Evolutionary conservation across 2,329 filamentous ascomycete genomes (phyloP), one percentile per base, ranked within the genome.

Genomic region (Westerdykella ornata): DNA sequence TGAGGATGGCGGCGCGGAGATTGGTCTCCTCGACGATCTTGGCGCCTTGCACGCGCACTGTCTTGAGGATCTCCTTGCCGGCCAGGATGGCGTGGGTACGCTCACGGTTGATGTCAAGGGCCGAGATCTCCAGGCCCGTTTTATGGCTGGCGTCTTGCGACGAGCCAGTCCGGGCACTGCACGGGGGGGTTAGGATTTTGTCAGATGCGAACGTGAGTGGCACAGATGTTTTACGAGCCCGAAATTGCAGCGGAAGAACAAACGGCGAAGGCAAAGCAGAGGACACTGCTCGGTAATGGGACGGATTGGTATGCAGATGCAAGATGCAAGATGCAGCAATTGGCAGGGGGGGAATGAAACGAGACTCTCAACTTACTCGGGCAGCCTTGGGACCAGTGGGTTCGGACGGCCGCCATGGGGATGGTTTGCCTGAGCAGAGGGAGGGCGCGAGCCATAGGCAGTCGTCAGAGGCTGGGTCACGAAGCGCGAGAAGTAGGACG

Each of bases 41-140:
- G 45, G 73, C 70, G 42, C 76, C 73, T 34, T 75, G 69, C 40
- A 82, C 73, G 38, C 72, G 73, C 47, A 83, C 73, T 2, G 79
- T 82, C 62, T 81, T 81, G 53, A 83, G 72, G 42, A 83, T 81
- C 51, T 82, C 78, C 48, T 77, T 77, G 39, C 80, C 80, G 32
- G 77, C 80, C 49, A 83, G 72, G 41, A 83, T 71, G 39, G 78
- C 80, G 68, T 81, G 79, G 44, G 77, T 81, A 43, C 74, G 71
- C 42, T 74, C 70, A 31, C 78, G 76, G 46, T 81, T 82, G 62
- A 81, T 76, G 60, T 82, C 78, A 39, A 83, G 68, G 29, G 80
- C 76, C 33, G 75, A 67, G 53, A 83, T 81, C 47, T 78, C 74
- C 39, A 82, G 73, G 35, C 78, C 78, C n/a, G 80, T 82, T 52